phyloP scores from a whole-genome alignment of 495 filamentous ascomycete genomes.

The Aspergillus biplanus region DNA sequence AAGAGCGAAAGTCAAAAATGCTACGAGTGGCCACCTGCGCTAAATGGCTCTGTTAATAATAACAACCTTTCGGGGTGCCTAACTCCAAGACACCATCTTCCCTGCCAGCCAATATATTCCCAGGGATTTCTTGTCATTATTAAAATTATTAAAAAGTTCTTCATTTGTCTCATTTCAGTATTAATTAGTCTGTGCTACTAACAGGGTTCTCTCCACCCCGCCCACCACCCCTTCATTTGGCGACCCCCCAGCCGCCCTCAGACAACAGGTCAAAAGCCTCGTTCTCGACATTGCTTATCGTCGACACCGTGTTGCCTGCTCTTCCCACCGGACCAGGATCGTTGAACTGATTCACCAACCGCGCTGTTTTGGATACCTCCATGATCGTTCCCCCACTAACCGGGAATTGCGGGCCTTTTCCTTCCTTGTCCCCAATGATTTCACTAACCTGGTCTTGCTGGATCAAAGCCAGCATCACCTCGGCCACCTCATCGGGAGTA shows the following conservation, averaged over 20 bases:
- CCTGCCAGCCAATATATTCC: neutral
- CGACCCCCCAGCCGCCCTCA: conserved; percentile 46
- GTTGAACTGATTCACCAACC: conserved; percentile 55
- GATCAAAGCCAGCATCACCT: conserved; percentile 64
- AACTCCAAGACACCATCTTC: neutral
- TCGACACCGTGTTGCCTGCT: conserved; percentile 52
- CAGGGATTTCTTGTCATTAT: neutral
- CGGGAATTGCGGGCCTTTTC: conserved; percentile 35
- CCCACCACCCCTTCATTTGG: neutral
- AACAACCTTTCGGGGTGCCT: neutral
- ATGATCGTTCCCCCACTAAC: conserved; percentile 56
- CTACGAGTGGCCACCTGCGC: neutral
- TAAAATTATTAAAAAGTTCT: conserved; percentile 12
- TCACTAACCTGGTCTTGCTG: conserved; percentile 52
- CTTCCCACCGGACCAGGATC: conserved; percentile 59
- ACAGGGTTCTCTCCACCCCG: neutral
- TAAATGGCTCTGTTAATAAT: neutral
- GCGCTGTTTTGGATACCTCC: conserved; percentile 61
- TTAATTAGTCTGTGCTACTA: neutral
- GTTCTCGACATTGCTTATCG: conserved; percentile 32
- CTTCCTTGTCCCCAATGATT: conserved; percentile 44
- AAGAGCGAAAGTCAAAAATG: conserved; percentile 6
- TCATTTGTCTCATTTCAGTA: conserved; percentile 8
- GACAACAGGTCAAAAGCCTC: conserved; percentile 53
- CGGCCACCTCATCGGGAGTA: conserved; percentile 65